Evolutionary conservation across 2,329 filamentous ascomycete species (phyloP).

Genomic region (Laburnicola sp.): DNA sequence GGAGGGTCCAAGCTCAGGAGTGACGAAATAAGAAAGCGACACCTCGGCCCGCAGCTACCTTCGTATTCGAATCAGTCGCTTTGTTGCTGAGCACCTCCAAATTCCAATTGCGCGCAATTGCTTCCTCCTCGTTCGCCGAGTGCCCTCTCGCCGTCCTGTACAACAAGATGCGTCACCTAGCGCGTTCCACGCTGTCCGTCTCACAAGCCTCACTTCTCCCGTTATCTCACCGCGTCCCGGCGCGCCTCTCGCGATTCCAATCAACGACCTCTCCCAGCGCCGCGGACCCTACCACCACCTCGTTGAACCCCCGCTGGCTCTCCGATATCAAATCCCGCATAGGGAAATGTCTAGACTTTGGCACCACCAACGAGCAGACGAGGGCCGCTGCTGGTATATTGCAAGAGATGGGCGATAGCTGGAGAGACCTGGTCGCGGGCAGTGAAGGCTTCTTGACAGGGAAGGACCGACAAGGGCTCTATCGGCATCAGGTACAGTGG

Average conservation of each 20-base stretch:
- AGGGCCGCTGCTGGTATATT: conserved; percentile 63
- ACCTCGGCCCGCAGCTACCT: conserved; percentile 5
- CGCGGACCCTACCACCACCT: conserved; percentile 28
- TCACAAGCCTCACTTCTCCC: conserved; percentile 6
- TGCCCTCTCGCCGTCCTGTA: not conserved
- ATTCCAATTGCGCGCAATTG: conserved; percentile 2
- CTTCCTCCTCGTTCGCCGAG: not conserved
- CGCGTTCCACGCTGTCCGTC: conserved; percentile 18
- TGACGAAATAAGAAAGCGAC: conserved; percentile 1
- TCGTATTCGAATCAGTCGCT: not conserved
- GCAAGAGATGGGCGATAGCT: conserved; percentile 63
- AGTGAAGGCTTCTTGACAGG: conserved; percentile 74
- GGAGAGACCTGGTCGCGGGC: conserved; percentile 72
- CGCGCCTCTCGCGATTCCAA: conserved; percentile 13
- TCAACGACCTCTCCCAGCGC: conserved; percentile 17
- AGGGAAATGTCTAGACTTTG: conserved; percentile 76
- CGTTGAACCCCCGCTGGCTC: conserved; percentile 66
- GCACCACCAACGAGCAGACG: conserved; percentile 63
- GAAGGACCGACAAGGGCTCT: conserved; percentile 63
- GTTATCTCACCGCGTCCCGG: conserved; percentile 8
- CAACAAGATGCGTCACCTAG: conserved; percentile 22
- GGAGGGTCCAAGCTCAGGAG: conserved; percentile 5
- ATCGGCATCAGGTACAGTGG: conserved; percentile 72
- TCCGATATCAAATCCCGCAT: conserved; percentile 67
- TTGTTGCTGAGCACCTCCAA: not conserved